Evolutionary conservation across 1,139 yeast genomes (phyloP).

Genomic region (Casaregolazyma suthepensis): DNA sequence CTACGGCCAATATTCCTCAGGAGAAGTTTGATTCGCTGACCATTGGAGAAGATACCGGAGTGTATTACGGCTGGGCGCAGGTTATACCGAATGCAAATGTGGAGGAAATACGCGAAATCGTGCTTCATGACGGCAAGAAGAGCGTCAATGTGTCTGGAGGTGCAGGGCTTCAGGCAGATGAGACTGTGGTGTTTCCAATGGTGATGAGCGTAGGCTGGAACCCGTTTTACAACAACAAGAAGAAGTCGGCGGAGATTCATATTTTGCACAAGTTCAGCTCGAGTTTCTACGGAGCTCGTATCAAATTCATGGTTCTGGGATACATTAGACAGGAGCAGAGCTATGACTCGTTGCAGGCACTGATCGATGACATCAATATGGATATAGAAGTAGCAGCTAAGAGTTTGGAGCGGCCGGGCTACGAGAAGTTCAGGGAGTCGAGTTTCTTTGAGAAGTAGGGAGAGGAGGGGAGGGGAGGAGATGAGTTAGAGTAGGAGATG

Average conservation of each 20-base stretch:
- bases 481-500: background rate
- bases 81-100: constrained; percentile 25
- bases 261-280: constrained; percentile 64
- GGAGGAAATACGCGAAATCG: constrained; percentile 9
- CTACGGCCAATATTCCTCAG: constrained; percentile 87
- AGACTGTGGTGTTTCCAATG: constrained; percentile 59
- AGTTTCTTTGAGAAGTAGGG: constrained; percentile 15
- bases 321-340: constrained; percentile 87
- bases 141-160: constrained; percentile 58
- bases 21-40: constrained; percentile 42
- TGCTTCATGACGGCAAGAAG: constrained; percentile 11
- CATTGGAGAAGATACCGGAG: constrained; percentile 59
- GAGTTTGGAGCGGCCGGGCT: constrained; percentile 39
- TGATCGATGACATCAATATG: constrained; percentile 73
- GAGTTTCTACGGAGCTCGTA: constrained; percentile 76
- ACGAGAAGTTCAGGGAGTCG: constrained; percentile 25
- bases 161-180: constrained; percentile 38
- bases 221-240: constrained; percentile 78
- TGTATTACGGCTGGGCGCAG: constrained; percentile 81
- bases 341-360: constrained; percentile 79
- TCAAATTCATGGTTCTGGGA: constrained; percentile 70
- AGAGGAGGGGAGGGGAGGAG: too few relatives aligned
- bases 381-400: constrained; percentile 67
- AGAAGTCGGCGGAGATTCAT: constrained; percentile 65
- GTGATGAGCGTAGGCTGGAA: constrained; percentile 97